Evolutionary conservation across 169 alveolate genomes (phyloP).

Genomic region (Plasmodium ovale): DNA sequence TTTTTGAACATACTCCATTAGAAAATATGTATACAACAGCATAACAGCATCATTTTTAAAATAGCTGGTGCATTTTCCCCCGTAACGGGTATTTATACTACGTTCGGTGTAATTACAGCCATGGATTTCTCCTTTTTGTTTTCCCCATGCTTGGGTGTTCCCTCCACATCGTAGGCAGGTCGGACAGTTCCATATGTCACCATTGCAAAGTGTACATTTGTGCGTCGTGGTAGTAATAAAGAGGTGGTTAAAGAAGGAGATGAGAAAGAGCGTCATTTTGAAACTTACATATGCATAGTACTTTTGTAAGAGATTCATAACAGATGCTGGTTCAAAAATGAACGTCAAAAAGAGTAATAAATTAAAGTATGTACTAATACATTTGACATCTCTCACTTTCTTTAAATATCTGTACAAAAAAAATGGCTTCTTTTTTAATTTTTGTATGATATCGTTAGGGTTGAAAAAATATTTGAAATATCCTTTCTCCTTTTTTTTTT

Average conservation of each 20-base stretch:
- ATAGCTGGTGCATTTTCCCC: neutral
- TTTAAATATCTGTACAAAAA: conserved; percentile 48
- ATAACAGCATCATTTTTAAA: conserved; percentile 38
- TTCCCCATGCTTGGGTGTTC: neutral
- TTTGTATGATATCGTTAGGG: conserved; percentile 28
- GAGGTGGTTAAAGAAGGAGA: conserved; percentile 36
- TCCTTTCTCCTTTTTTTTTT: conserved; percentile 12
- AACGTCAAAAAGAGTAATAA: conserved; percentile 39
- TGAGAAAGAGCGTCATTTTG: conserved; percentile 18
- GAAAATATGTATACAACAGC: conserved; percentile 31
- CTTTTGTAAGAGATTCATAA: neutral
- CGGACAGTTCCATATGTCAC: too few species aligned
- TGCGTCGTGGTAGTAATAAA: neutral
- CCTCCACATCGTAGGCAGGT: too few species aligned
- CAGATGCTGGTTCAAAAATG: conserved; percentile 32
- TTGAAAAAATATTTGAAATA: conserved; percentile 27
- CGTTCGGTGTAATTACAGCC: neutral
- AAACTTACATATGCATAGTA: conserved; percentile 31
- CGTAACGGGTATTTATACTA: neutral
- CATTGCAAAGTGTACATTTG: too few species aligned
- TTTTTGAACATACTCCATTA: conserved; percentile 17
- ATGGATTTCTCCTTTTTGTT: neutral
- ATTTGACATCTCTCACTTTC: conserved; percentile 18
- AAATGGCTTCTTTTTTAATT: conserved; percentile 60
- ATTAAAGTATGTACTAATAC: conserved; percentile 9